These are phyloP conservation scores for Hericium rajendrae DNA, from an alignment of 768 basidiomycete species.

Conservation along the genomic window DNA sequence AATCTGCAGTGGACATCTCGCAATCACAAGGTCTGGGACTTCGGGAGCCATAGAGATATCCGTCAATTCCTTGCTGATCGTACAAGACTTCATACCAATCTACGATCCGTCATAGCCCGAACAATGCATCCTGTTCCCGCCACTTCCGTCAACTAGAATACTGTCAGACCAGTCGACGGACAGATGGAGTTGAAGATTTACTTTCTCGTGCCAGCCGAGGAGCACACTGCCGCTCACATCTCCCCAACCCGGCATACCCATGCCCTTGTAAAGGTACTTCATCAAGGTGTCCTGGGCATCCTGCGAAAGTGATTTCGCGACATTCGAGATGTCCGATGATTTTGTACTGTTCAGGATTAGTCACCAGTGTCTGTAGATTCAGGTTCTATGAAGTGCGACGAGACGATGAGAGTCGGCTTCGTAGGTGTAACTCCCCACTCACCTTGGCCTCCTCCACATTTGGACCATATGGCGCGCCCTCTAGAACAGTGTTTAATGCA, in stretches of 20 bases:
- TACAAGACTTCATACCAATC: constrained; percentile 33
- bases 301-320: constrained; percentile 62
- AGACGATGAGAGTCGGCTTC: not conserved
- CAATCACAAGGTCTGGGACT: too few relatives aligned
- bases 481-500: constrained; percentile 62
- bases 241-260: constrained; percentile 55
- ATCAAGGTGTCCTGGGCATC: constrained; percentile 85
- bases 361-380: constrained; percentile 70
- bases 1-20: too few relatives aligned
- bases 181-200: constrained; percentile 22
- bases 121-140: constrained; percentile 95
- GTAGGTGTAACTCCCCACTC: constrained; percentile 7
- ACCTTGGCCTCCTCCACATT: constrained; percentile 90
- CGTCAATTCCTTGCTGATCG: not conserved
- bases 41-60: too few relatives aligned
- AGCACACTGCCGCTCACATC: constrained; percentile 60
- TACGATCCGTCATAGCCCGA: constrained; percentile 66
- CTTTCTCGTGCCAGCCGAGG: constrained; percentile 96
- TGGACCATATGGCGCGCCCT: constrained; percentile 82
- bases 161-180: too few relatives aligned
- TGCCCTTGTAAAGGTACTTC: constrained; percentile 98
- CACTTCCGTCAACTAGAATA: constrained; percentile 73
- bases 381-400: constrained; percentile 40
- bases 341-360: constrained; percentile 93
- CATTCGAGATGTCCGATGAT: constrained; percentile 69